phyloP scores from a whole-genome alignment of 2,329 filamentous ascomycete genomes.

The Colletotrichum aenigma region DNA sequence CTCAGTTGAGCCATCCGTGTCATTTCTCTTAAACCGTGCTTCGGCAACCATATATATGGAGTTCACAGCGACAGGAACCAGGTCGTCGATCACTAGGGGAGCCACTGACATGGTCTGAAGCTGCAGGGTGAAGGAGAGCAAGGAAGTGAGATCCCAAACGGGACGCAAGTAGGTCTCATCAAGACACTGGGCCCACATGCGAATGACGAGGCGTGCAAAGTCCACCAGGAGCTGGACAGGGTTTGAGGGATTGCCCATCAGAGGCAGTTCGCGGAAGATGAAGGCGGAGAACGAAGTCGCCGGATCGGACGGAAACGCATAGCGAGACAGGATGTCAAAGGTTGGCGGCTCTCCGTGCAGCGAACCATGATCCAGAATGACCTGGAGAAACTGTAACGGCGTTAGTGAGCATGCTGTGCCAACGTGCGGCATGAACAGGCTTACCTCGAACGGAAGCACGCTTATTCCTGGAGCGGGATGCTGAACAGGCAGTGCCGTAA shows the following conservation, averaged over 20 bases:
- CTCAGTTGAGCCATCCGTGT: slow-evolving; percentile 49
- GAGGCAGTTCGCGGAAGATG: slow-evolving; percentile 70
- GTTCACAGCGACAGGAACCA: slow-evolving; percentile 60
- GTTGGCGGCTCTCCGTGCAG: slow-evolving; percentile 61
- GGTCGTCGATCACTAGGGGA: slow-evolving; percentile 60
- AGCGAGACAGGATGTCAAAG: slow-evolving; percentile 70
- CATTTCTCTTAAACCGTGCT: slow-evolving; percentile 53
- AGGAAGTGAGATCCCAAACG: slow-evolving; percentile 67
- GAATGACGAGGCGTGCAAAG: slow-evolving; percentile 67
- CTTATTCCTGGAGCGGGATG: slow-evolving; percentile 1
- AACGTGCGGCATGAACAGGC: slow-evolving; percentile 12
- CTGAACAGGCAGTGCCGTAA: neutral
- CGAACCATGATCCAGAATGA: slow-evolving; percentile 67
- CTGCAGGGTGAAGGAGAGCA: slow-evolving; percentile 68
- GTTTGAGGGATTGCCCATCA: slow-evolving; percentile 52
- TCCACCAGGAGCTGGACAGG: slow-evolving; percentile 64
- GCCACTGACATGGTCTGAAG: slow-evolving; percentile 64
- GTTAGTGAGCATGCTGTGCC: slow-evolving; percentile 23
- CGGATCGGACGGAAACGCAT: slow-evolving; percentile 68
- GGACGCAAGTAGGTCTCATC: slow-evolving; percentile 67
- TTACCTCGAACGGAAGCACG: slow-evolving; percentile 48
- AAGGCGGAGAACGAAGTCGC: slow-evolving; percentile 67
- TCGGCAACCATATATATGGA: slow-evolving; percentile 66
- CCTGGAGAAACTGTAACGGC: slow-evolving; percentile 57
- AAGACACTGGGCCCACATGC: slow-evolving; percentile 71